Conservation (phyloP, 176 grass and related monocot genomes). For the Chrysopogon serrulatus region DNA sequence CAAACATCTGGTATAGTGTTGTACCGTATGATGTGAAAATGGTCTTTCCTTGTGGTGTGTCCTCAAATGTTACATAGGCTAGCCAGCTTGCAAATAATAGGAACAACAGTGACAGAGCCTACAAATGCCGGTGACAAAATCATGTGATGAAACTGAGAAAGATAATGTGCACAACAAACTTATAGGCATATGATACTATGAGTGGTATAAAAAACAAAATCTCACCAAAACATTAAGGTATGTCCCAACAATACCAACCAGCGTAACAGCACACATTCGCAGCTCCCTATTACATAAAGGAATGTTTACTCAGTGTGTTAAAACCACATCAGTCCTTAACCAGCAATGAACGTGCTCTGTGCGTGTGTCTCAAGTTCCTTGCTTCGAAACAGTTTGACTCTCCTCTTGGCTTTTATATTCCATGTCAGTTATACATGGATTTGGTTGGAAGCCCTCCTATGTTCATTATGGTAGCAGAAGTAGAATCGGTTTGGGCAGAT, state of each 20-base stretch:
- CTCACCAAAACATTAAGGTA: constrained; percentile 98
- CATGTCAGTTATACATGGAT: background rate
- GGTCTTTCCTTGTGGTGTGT: constrained; percentile 78
- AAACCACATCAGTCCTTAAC: background rate
- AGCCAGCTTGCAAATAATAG: constrained; percentile 95
- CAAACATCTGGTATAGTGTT: constrained; percentile 96
- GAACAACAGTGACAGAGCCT: constrained; percentile 88
- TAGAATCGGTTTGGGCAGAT: constrained; percentile 4
- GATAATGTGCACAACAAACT: background rate
- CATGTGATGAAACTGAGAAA: constrained; percentile 14
- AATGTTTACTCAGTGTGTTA: constrained; percentile 19
- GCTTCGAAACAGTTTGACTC: background rate
- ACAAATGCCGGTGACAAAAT: constrained; percentile 8
- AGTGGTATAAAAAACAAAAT: constrained; percentile 5
- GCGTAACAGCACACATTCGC: constrained; percentile 74
- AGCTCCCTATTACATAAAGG: constrained; percentile 60
- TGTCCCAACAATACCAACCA: constrained; percentile 67
- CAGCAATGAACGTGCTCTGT: background rate
- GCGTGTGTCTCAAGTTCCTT: background rate
- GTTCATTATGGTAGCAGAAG: constrained; percentile 15
- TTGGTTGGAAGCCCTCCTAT: background rate
- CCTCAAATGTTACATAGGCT: constrained; percentile 96
- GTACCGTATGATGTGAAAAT: constrained; percentile 70
- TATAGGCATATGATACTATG: background rate
- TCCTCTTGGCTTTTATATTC: background rate